These are phyloP conservation scores for Magnusiomyces tetraspermus DNA, from an alignment of 1,139 yeast genomes.

Conservation along the genomic window DNA sequence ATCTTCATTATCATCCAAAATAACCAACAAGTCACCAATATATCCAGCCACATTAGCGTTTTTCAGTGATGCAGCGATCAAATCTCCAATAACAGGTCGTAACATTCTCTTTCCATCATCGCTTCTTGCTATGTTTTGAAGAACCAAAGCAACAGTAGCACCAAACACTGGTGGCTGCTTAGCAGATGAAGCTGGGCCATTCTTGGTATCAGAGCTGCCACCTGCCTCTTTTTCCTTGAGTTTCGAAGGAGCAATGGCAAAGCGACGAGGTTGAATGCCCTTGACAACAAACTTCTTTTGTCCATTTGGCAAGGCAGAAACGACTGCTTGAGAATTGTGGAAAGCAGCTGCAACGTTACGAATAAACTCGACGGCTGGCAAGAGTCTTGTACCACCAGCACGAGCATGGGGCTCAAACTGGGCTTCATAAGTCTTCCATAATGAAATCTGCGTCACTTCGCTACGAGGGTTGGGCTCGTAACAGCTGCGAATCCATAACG, in stretches of 20 bases:
- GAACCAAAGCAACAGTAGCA: constrained; percentile 31
- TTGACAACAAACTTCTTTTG: constrained; percentile 79
- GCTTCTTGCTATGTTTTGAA: constrained; percentile 33
- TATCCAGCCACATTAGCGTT: constrained; percentile 23
- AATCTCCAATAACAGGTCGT: constrained; percentile 19
- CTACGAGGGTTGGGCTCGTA: constrained; percentile 69
- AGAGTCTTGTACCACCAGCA: constrained; percentile 42
- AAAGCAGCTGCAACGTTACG: constrained; percentile 89
- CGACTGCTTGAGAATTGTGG: constrained; percentile 91
- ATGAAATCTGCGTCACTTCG: constrained; percentile 88
- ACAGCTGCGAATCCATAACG: constrained; percentile 90
- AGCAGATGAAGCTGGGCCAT: not conserved
- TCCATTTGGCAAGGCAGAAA: constrained; percentile 45
- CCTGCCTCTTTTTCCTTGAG: not conserved
- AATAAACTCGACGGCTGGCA: constrained; percentile 94
- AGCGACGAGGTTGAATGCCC: constrained; percentile 64
- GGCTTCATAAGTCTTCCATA: constrained; percentile 91
- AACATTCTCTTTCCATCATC: constrained; percentile 28
- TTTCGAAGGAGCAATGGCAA: not conserved
- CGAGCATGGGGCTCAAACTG: constrained; percentile 55
- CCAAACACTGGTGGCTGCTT: constrained; percentile 24
- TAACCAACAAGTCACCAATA: constrained; percentile 21
- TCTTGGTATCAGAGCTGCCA: not conserved
- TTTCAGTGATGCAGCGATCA: constrained; percentile 22
- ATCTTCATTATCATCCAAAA: constrained; percentile 2